Evolutionary conservation across 345 rosid species (phyloP).

Genomic region (Syzygium oleosum): DNA sequence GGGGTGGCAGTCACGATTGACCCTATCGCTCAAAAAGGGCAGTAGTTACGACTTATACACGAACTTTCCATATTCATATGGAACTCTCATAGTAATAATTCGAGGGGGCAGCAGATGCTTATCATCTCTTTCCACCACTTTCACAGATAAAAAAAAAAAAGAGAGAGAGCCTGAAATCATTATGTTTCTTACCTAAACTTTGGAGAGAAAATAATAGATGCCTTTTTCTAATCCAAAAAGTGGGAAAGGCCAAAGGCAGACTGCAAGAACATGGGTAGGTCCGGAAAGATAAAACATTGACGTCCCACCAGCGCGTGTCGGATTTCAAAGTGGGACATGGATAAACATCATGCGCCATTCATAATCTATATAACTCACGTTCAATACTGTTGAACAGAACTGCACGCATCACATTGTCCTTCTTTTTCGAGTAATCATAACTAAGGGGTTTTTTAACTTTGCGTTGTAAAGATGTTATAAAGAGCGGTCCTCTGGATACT

Average conservation of each 20-base stretch:
- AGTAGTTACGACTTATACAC: neutral
- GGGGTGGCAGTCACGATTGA: too few relatives aligned
- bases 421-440: neutral
- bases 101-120: neutral
- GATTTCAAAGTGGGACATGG: neutral
- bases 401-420: neutral
- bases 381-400: neutral
- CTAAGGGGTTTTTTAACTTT: neutral
- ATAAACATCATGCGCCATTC: neutral
- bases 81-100: too few relatives aligned
- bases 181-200: neutral
- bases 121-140: neutral
- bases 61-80: neutral
- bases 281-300: neutral
- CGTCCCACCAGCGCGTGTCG: neutral
- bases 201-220: neutral
- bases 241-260: neutral
- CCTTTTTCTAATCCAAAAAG: neutral
- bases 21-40: neutral
- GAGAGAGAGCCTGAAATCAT: neutral
- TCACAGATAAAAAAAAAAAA: neutral
- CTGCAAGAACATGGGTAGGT: neutral
- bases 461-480: neutral
- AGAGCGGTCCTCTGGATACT: neutral
- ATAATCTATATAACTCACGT: neutral